These are phyloP conservation scores for Tricholoma sp. DNA, from an alignment of 768 basidiomycete species.

Conservation along the genomic window DNA sequence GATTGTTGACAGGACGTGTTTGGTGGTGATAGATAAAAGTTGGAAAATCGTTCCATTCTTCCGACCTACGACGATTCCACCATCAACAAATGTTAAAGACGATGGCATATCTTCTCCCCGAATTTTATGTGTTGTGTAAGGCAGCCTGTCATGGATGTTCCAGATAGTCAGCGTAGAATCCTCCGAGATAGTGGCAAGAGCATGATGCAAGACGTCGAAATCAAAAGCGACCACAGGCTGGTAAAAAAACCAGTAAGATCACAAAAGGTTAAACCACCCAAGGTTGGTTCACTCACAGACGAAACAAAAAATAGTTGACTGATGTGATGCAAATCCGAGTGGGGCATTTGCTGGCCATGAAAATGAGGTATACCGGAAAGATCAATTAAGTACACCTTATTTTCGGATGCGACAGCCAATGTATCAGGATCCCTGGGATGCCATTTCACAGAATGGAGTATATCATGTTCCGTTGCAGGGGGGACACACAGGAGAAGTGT, in stretches of 20 bases:
- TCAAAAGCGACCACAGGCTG: constrained; percentile 82
- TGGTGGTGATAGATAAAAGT: constrained; percentile 69
- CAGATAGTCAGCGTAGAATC: constrained; percentile 80
- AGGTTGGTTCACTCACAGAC: constrained; percentile 45
- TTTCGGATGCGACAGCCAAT: constrained; percentile 78
- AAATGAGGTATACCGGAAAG: constrained; percentile 56
- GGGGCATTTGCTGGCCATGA: constrained; percentile 60
- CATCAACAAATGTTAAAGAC: constrained; percentile 79
- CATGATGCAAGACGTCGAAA: constrained; percentile 73
- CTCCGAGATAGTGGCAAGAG: constrained; percentile 75
- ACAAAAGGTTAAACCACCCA: background rate
- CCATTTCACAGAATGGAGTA: constrained; percentile 83
- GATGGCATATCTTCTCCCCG: constrained; percentile 79
- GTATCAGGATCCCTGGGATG: constrained; percentile 78
- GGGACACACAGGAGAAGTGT: constrained; percentile 63
- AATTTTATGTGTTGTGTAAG: constrained; percentile 72
- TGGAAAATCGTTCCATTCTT: constrained; percentile 85
- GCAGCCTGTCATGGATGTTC: constrained; percentile 73
- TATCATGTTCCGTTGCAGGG: constrained; percentile 54
- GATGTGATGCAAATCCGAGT: constrained; percentile 65
- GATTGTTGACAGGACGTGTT: constrained; percentile 69
- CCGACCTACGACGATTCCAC: constrained; percentile 79
- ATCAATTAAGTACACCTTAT: constrained; percentile 72
- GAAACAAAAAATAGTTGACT: constrained; percentile 62
- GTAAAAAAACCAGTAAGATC: background rate